Conservation (phyloP, 2,329 filamentous ascomycete genomes). For the Colletotrichum brevisporum region DNA sequence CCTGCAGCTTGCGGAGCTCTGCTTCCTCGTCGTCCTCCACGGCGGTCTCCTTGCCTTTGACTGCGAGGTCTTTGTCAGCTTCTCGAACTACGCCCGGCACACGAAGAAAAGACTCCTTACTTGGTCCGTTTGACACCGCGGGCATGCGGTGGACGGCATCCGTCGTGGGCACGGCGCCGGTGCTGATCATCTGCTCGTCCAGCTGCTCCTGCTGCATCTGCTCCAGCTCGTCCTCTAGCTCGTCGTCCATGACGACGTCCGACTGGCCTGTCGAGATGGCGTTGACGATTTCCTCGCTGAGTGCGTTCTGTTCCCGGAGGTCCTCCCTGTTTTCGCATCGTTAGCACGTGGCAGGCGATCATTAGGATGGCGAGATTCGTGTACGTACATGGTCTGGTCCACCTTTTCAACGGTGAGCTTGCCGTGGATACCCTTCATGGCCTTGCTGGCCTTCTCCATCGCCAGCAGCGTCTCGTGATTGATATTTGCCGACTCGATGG, state of each 20-base stretch:
- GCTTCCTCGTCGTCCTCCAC: conserved; percentile 94
- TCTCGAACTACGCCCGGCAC: not conserved
- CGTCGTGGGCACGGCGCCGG: conserved; percentile 84
- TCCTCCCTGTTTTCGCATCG: conserved; percentile 75
- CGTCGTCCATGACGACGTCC: conserved; percentile 84
- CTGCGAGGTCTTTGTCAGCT: conserved; percentile 47
- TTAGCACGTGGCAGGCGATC: conserved; percentile 16
- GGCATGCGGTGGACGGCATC: conserved; percentile 86
- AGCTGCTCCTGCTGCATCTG: conserved; percentile 91
- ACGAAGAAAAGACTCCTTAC: conserved; percentile 67
- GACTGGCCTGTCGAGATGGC: conserved; percentile 82
- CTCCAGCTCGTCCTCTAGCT: conserved; percentile 88
- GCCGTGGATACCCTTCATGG: conserved; percentile 94
- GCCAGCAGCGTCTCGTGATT: conserved; percentile 96
- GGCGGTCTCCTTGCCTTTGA: conserved; percentile 64
- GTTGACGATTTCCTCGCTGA: conserved; percentile 92
- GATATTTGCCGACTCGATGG: conserved; percentile 98
- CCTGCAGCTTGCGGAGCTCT: conserved; percentile 92
- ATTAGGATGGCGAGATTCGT: not conserved
- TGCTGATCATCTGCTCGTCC: conserved; percentile 94
- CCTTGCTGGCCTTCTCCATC: conserved; percentile 90
- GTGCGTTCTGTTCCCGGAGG: conserved; percentile 90
- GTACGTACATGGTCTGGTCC: conserved; percentile 89
- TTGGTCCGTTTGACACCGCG: conserved; percentile 78
- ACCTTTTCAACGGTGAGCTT: conserved; percentile 95